These are phyloP conservation scores for Haplosporangium gracile DNA, from an alignment of 192 early-diverging fungal species.

Conservation along the genomic window DNA sequence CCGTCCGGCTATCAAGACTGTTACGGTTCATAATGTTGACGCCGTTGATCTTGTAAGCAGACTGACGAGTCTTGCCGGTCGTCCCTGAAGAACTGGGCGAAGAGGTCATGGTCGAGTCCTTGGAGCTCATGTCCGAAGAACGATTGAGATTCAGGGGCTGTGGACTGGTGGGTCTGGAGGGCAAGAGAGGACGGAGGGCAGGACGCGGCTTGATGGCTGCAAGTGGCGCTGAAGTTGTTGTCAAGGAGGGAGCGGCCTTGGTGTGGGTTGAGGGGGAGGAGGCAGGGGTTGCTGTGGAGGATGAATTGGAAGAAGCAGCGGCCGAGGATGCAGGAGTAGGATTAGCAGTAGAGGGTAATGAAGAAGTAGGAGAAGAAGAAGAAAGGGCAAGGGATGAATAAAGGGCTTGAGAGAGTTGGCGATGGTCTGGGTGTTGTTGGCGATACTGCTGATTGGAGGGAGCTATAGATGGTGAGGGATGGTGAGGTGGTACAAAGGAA, in stretches of 20 bases:
- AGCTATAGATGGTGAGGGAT: neutral
- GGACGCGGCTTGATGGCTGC: conserved; percentile 49
- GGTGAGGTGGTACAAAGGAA: too few species aligned
- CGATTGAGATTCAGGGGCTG: conserved; percentile 35
- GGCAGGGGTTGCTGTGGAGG: conserved; percentile 18
- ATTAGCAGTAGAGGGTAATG: neutral
- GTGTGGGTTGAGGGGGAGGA: conserved; percentile 1
- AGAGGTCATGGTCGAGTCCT: conserved; percentile 4
- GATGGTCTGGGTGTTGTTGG: conserved; percentile 13
- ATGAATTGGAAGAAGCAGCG: conserved; percentile 9
- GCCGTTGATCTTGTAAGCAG: conserved; percentile 71
- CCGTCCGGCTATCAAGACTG: conserved; percentile 62
- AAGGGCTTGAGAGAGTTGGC: neutral
- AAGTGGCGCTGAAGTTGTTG: neutral
- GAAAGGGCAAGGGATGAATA: conserved; percentile 6
- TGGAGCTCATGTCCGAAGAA: conserved; percentile 22
- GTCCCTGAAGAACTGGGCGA: neutral
- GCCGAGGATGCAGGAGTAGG: conserved; percentile 23
- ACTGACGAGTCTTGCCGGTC: conserved; percentile 48
- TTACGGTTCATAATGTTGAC: conserved; percentile 74
- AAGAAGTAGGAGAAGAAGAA: neutral
- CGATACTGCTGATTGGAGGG: conserved; percentile 1
- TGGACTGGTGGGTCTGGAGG: conserved; percentile 49
- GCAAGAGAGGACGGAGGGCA: conserved; percentile 39
- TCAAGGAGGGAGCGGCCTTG: conserved; percentile 15